Evolutionary conservation across 345 rosid genomes (phyloP), one percentile per base, ranked within the genome.

Genomic region (Eucalyptus pauciflora): DNA sequence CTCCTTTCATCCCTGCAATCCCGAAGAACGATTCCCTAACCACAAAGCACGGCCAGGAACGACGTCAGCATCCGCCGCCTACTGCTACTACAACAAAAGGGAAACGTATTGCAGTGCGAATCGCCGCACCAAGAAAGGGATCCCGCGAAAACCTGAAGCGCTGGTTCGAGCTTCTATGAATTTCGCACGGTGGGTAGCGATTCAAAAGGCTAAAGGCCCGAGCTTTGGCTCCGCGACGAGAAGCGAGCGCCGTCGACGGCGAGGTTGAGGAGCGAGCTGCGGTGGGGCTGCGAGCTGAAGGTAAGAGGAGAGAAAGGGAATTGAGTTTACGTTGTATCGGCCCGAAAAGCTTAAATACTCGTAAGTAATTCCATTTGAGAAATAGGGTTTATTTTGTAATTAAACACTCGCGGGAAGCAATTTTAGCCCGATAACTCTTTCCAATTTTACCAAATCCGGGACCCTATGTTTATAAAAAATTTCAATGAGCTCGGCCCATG

Each of bases 1-100:
- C 96, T 91, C 95, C 97, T 92, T 94, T 94, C 99, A 96, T 96
- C 79, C 60, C 87, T 41, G 51, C 24, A 86, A 79, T 16, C 0
- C 24, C 58, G 67, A 52, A 43, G 45, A 31, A 24, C 10, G 41
- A n/a, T 29, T 50, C 41, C 50, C 71, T 60, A 3, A 49, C 50
- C 37, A 85, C 51, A 27, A 8, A 48, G 58, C 87, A 15, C 7
- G 51, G 86, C 86, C 15, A 46, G 86, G 31, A 46, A 48, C 51
- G 86, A 85, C 49, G 33, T 85, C 18, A 85, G 18, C 33, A 85
- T 85, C 52, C 86, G 1, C 81, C 81, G 10, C 45, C 80, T 10
- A 20, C 45, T 9, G 11, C 45, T 33, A 18, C 45, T 27, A 1
- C 43, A 17, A 1, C 41, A 6, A 62, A 12, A n/a, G 37, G 76